Conservation (phyloP, 1,139 yeast species). For the Hanseniaspora sp. region DNA sequence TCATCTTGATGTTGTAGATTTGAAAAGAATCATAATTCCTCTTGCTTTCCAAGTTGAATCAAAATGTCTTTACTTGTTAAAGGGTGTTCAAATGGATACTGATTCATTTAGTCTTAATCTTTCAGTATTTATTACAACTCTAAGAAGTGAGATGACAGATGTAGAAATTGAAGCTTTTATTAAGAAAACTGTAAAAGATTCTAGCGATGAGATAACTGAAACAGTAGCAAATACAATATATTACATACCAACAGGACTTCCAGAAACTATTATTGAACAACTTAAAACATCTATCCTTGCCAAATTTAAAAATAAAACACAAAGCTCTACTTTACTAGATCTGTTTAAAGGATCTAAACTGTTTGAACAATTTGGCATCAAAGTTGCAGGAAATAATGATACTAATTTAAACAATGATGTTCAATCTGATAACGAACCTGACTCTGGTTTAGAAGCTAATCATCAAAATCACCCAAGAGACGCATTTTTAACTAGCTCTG, state of each 20-base stretch:
- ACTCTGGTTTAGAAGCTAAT: neutral
- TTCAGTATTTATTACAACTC: neutral
- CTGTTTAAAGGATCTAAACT: neutral
- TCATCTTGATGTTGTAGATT: slow-evolving; percentile 21
- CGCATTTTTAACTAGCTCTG: neutral
- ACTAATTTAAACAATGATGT: neutral
- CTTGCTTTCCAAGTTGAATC: neutral
- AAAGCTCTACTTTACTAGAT: neutral
- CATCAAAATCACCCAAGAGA: neutral
- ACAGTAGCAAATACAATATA: neutral
- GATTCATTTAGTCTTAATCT: neutral
- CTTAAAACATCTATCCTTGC: neutral
- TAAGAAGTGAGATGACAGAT: neutral
- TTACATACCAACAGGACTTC: neutral
- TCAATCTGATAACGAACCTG: neutral
- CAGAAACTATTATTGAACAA: neutral
- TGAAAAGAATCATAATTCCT: neutral
- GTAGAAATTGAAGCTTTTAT: neutral
- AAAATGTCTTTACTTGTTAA: neutral
- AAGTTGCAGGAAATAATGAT: neutral
- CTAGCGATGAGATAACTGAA: neutral
- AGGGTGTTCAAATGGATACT: neutral
- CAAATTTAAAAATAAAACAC: neutral
- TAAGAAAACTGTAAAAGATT: neutral
- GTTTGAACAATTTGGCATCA: neutral